Evolutionary conservation across 768 basidiomycete species (phyloP).

Genomic region (Tricholoma bakamatsutake): DNA sequence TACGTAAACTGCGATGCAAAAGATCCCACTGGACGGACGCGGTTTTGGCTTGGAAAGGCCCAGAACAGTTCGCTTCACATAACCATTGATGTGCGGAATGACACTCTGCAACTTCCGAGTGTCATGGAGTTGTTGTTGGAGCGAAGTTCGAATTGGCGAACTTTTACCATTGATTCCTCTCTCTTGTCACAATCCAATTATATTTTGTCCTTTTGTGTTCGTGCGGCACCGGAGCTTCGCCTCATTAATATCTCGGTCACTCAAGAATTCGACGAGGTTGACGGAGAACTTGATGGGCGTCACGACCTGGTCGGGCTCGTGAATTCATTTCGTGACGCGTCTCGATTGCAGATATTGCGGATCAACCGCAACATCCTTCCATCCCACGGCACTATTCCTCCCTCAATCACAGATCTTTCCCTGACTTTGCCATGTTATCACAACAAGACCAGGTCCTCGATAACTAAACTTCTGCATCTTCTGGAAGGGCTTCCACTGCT

Average conservation of each 20-base stretch:
- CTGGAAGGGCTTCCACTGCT: constrained; percentile 37
- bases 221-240: constrained; percentile 30
- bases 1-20: constrained; percentile 43
- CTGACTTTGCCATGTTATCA: constrained; percentile 24
- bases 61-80: constrained; percentile 37
- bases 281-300: constrained; percentile 13
- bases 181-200: constrained; percentile 32
- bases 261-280: constrained; percentile 21
- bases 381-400: constrained; percentile 24
- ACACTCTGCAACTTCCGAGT: constrained; percentile 23
- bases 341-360: constrained; percentile 26
- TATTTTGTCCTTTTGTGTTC: constrained; percentile 31
- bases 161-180: constrained; percentile 33
- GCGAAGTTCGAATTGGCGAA: constrained; percentile 38
- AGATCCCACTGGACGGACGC: constrained; percentile 35
- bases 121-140: constrained; percentile 35
- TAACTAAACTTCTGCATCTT: constrained; percentile 22
- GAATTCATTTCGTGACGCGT: constrained; percentile 26
- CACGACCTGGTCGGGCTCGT: constrained; percentile 22
- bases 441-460: constrained; percentile 17
- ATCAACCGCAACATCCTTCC: constrained; percentile 32
- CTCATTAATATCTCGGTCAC: constrained; percentile 24
- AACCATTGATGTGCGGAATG: constrained; percentile 32
- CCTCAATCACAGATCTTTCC: constrained; percentile 28
- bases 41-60: constrained; percentile 47